Conservation (phyloP, 768 basidiomycete species). For the Suillus placidus region DNA sequence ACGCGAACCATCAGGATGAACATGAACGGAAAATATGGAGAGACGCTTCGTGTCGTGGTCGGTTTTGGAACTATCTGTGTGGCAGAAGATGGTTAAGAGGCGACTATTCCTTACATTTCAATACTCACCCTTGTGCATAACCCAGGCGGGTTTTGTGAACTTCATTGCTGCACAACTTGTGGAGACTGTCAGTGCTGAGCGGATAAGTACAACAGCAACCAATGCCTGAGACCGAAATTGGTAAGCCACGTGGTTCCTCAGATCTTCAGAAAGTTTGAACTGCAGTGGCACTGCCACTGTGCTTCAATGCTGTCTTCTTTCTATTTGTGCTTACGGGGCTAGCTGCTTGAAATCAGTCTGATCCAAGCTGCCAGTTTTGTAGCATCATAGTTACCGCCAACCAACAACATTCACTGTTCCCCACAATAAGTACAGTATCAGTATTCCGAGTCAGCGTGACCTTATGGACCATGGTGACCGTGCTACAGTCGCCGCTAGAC, state of each 20-base stretch:
- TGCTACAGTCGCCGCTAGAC: neutral
- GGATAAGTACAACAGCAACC: neutral
- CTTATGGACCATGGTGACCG: neutral
- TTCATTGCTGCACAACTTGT: slow-evolving; percentile 51
- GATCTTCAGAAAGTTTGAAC: too few relatives aligned
- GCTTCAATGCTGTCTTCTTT: too few relatives aligned
- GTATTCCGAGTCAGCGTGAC: too few relatives aligned
- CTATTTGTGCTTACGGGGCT: too few relatives aligned
- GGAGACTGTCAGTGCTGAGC: neutral
- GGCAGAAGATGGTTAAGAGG: neutral
- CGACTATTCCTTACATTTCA: neutral
- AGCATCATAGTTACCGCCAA: neutral
- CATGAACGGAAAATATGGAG: slow-evolving; percentile 90
- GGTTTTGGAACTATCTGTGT: slow-evolving; percentile 50
- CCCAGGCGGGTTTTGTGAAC: slow-evolving; percentile 90
- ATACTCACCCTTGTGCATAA: slow-evolving; percentile 67
- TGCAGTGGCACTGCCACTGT: too few relatives aligned
- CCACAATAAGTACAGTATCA: too few relatives aligned
- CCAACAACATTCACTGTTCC: neutral
- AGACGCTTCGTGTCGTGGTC: slow-evolving; percentile 65
- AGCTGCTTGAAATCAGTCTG: too few relatives aligned
- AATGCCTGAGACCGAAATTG: neutral
- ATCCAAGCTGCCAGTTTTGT: neutral
- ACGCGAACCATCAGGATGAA: slow-evolving; percentile 93
- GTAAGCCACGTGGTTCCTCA: neutral